phyloP scores from a whole-genome alignment of 306 rosid genomes.

The Cyamopsis tetragonoloba region DNA sequence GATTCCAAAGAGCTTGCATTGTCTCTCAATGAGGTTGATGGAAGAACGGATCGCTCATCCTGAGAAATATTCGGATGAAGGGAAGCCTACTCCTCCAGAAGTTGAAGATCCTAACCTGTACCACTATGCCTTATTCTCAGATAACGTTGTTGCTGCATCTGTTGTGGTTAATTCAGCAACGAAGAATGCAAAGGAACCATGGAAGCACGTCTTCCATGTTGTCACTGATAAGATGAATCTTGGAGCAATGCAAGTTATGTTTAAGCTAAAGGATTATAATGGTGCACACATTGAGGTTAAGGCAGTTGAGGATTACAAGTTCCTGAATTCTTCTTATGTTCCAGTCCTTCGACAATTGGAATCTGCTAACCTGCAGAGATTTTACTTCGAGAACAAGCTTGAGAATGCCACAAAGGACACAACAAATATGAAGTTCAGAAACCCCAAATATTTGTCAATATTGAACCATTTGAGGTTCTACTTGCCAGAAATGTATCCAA shows the following conservation, averaged over 20 bases:
- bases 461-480: constrained; percentile 82
- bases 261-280: constrained; percentile 63
- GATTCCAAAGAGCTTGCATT: constrained; percentile 75
- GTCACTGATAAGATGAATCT: constrained; percentile 92
- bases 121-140: constrained; percentile 80
- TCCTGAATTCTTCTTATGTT: constrained; percentile 73
- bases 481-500: constrained; percentile 86
- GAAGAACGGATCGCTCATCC: constrained; percentile 76
- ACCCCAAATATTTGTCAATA: constrained; percentile 76
- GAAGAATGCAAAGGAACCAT: constrained; percentile 73
- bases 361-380: constrained; percentile 62
- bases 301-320: constrained; percentile 86
- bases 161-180: constrained; percentile 83
- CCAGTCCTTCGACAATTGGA: constrained; percentile 78
- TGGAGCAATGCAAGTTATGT: constrained; percentile 92
- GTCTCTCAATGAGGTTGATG: constrained; percentile 68
- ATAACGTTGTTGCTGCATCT: constrained; percentile 75
- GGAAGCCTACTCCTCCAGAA: constrained; percentile 53
- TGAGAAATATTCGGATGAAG: constrained; percentile 54
- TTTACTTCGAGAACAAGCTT: constrained; percentile 80
- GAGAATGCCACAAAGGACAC: constrained; percentile 88
- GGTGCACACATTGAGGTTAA: constrained; percentile 75
- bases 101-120: constrained; percentile 72
- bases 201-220: constrained; percentile 87
- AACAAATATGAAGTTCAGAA: constrained; percentile 84